Percentiles rank a stretch among this genome's conserved stretches.
Evolutionary conservation across 2,329 filamentous ascomycete genomes (phyloP).

Genomic region (Sphaerulina vaccinii): DNA sequence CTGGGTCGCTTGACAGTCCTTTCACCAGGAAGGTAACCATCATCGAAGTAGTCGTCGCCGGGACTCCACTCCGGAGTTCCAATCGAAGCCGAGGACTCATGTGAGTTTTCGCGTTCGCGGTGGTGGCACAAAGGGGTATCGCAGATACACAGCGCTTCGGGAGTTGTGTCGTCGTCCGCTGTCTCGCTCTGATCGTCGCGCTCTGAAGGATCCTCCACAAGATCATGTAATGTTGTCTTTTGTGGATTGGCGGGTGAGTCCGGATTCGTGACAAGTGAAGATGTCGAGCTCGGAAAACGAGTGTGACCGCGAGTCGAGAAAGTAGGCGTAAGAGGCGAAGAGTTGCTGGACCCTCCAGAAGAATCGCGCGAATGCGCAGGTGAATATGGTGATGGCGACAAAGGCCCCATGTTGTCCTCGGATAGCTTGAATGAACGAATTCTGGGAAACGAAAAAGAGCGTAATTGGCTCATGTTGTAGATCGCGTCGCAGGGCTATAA

Average conservation of each 20-base stretch:
- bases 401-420: constrained; percentile 25
- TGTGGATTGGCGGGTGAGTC: constrained; percentile 54
- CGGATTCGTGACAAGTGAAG: constrained; percentile 68
- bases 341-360: constrained; percentile 58
- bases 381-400: constrained; percentile 23
- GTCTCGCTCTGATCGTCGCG: constrained; percentile 56
- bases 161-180: constrained; percentile 37
- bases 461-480: constrained; percentile 33
- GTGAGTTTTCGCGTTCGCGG: constrained; percentile 32
- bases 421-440: constrained; percentile 22
- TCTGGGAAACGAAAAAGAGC: constrained; percentile 31
- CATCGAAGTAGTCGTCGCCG: constrained; percentile 60
- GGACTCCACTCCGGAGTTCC: constrained; percentile 33
- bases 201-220: constrained; percentile 79
- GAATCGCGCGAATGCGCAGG: constrained; percentile 39
- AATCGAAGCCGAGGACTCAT: constrained; percentile 3
- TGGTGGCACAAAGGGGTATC: constrained; percentile 61
- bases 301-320: constrained; percentile 64
- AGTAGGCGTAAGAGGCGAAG: constrained; percentile 69
- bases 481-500: constrained; percentile 16
- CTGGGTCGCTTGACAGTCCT: constrained; percentile 57
- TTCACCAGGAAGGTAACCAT: constrained; percentile 53
- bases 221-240: constrained; percentile 69
- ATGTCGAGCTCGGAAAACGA: constrained; percentile 71
- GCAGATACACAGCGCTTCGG: constrained; percentile 65